These are phyloP conservation scores for Vigna trinervia DNA, from an alignment of 306 rosid genomes.

Conservation along the genomic window DNA sequence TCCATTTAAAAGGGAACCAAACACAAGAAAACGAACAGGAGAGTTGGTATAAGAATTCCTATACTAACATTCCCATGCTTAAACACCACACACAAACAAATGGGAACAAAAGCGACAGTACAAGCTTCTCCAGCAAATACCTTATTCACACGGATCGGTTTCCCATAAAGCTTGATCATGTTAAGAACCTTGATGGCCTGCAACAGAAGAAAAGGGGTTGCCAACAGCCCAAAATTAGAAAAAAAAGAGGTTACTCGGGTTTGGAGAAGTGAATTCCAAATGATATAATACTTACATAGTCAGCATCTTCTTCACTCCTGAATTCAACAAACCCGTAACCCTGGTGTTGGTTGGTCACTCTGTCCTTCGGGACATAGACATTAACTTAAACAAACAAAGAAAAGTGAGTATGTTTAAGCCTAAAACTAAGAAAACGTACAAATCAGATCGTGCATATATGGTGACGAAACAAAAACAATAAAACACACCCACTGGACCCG, in stretches of 20 bases:
- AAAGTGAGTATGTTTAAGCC: neutral
- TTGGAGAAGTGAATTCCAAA: neutral
- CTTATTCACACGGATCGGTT: conserved; percentile 98
- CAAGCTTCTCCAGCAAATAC: conserved; percentile 42
- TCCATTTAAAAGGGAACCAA: neutral
- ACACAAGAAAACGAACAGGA: neutral
- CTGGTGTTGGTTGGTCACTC: conserved; percentile 93
- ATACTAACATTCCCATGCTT: neutral
- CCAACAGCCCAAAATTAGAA: neutral
- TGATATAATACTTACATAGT: conserved; percentile 61
- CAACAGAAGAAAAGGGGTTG: conserved; percentile 22
- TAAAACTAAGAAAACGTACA: neutral
- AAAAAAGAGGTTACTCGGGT: neutral
- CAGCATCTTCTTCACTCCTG: conserved; percentile 97
- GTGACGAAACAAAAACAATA: neutral
- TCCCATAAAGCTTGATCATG: conserved; percentile 96
- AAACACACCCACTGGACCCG: conserved; percentile 58
- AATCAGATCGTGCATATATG: neutral
- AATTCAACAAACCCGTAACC: conserved; percentile 98
- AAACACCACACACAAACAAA: neutral
- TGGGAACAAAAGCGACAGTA: neutral
- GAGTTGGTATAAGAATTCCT: neutral
- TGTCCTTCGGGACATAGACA: conserved; percentile 95
- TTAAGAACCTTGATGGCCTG: conserved; percentile 98
- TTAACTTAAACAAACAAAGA: conserved; percentile 63